phyloP scores from a whole-genome alignment of 305 asterid species.

The Plantago lanceolata region DNA sequence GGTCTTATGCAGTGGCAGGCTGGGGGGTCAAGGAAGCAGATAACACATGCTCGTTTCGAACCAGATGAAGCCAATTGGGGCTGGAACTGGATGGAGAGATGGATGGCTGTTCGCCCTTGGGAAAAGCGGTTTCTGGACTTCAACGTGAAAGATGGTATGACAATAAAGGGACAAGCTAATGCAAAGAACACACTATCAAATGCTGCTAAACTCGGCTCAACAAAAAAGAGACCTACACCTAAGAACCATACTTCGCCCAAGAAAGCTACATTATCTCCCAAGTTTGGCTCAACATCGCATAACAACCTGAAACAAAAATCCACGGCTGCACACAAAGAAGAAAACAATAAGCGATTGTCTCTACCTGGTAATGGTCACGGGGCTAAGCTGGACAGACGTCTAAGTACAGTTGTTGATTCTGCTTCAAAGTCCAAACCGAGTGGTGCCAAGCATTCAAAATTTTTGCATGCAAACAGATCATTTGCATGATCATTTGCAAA shows the following conservation, averaged over 20 bases:
- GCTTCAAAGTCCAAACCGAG: constrained; percentile 41
- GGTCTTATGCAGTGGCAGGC: constrained; percentile 46
- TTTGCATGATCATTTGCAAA: background rate
- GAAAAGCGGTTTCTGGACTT: constrained; percentile 52
- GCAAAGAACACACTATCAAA: constrained; percentile 30
- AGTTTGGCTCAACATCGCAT: constrained; percentile 46
- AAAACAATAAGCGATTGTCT: constrained; percentile 56
- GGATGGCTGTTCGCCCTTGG: constrained; percentile 71
- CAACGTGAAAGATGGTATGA: constrained; percentile 48
- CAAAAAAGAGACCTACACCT: constrained; percentile 42
- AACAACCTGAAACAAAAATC: constrained; percentile 79
- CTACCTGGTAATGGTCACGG: constrained; percentile 55
- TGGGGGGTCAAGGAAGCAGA: constrained; percentile 38
- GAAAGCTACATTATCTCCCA: constrained; percentile 41
- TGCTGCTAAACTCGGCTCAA: constrained; percentile 28
- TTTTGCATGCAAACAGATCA: background rate
- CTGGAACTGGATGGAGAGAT: constrained; percentile 64
- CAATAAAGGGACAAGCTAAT: constrained; percentile 31
- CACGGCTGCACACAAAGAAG: constrained; percentile 43
- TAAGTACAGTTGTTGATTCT: constrained; percentile 32
- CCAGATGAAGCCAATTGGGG: constrained; percentile 39
- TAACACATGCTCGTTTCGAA: constrained; percentile 35
- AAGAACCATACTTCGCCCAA: constrained; percentile 37
- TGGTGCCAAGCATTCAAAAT: constrained; percentile 32
- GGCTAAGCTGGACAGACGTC: constrained; percentile 41